These are phyloP conservation scores for Coemansia sp. DNA, from an alignment of 192 early-diverging fungal genomes.

Conservation along the genomic window DNA sequence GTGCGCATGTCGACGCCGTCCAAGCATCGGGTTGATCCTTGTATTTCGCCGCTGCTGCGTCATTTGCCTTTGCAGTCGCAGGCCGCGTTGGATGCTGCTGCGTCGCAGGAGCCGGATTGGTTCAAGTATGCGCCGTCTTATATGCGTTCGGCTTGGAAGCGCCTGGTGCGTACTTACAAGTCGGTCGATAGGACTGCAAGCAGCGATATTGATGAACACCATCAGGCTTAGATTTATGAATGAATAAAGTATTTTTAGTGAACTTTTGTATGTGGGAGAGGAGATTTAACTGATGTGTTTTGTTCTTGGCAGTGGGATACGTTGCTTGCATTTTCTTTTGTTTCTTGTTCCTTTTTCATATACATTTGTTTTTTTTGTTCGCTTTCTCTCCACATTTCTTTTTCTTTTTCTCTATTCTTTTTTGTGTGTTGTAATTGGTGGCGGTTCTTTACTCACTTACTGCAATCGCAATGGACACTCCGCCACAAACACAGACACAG, in stretches of 20 bases:
- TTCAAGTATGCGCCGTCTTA: slow-evolving; percentile 50
- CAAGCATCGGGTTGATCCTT: slow-evolving; percentile 37
- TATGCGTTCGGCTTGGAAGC: slow-evolving; percentile 51
- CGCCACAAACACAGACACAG: not conserved
- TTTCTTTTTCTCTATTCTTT: not conserved
- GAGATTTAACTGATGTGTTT: too few species aligned
- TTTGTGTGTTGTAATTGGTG: too few species aligned
- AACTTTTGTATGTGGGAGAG: too few species aligned
- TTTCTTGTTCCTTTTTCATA: slow-evolving; percentile 2
- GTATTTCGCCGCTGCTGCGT: slow-evolving; percentile 47
- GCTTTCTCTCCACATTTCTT: not conserved
- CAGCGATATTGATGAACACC: not conserved
- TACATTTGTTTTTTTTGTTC: too few species aligned
- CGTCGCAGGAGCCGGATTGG: slow-evolving; percentile 44
- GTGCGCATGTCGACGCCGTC: slow-evolving; percentile 44
- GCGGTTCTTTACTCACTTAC: too few species aligned
- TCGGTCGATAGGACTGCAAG: not conserved
- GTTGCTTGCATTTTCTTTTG: not conserved
- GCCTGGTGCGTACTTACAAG: slow-evolving; percentile 41
- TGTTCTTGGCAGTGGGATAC: too few species aligned
- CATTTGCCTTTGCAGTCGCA: slow-evolving; percentile 41
- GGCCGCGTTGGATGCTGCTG: slow-evolving; percentile 15
- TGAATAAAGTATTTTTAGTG: too few species aligned
- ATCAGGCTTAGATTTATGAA: too few species aligned
- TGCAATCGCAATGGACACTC: not conserved